Conservation (phyloP, 352 stramenopile genomes). For the Phytophthora citrophthora region DNA sequence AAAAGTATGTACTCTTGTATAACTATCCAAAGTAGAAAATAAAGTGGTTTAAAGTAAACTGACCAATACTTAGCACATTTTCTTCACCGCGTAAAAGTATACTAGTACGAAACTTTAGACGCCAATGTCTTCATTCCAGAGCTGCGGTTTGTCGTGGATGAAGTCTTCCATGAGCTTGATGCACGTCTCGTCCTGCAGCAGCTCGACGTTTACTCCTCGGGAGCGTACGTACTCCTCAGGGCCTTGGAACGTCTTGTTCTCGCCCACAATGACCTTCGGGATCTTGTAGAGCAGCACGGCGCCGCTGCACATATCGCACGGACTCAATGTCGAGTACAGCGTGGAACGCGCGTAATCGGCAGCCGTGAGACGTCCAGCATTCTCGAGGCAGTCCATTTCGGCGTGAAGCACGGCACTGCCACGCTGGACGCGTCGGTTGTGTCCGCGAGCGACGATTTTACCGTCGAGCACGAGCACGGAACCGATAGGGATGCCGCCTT, state of each 20-base stretch:
- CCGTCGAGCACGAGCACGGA: conserved; percentile 42
- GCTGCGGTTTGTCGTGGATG: conserved; percentile 33
- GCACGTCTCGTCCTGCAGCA: conserved; percentile 41
- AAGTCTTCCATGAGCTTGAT: conserved; percentile 51
- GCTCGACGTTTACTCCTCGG: conserved; percentile 35
- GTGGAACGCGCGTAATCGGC: conserved; percentile 42
- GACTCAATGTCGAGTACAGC: conserved; percentile 51
- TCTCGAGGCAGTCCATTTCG: conserved; percentile 53
- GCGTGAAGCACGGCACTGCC: conserved; percentile 45
- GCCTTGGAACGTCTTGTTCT: conserved; percentile 52
- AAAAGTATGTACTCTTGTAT: background rate
- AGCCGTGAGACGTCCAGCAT: conserved; percentile 37
- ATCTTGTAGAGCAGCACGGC: conserved; percentile 58
- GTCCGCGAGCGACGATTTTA: conserved; percentile 40
- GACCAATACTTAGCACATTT: conserved; percentile 7
- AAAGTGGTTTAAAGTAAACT: background rate
- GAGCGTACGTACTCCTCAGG: conserved; percentile 42
- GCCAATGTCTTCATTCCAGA: conserved; percentile 44
- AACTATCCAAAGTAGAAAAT: background rate
- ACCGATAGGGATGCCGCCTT: conserved; percentile 51
- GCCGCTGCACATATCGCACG: conserved; percentile 52
- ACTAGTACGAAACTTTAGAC: conserved; percentile 22
- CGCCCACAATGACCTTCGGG: conserved; percentile 46
- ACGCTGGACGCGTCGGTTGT: conserved; percentile 49
- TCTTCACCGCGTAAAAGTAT: conserved; percentile 12